These are phyloP conservation scores for Lactifluus piperatus DNA, from an alignment of 768 basidiomycete genomes.

Conservation along the genomic window DNA sequence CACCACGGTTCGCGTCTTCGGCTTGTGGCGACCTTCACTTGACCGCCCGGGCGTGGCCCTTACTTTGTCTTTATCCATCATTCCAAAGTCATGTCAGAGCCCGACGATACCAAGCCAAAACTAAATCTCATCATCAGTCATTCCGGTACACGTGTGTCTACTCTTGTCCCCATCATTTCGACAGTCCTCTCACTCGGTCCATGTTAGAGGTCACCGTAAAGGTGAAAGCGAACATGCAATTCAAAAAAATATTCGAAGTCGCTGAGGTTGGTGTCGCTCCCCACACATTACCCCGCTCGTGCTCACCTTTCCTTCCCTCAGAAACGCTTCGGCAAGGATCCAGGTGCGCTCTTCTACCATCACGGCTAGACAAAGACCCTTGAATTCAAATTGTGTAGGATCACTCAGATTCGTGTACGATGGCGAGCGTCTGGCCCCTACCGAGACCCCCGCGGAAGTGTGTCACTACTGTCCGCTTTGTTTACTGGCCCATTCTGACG, in stretches of 20 bases:
- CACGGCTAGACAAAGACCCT: background rate
- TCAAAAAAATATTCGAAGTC: conserved; percentile 19
- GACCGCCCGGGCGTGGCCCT: background rate
- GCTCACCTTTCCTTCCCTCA: background rate
- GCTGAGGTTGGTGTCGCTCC: conserved; percentile 10
- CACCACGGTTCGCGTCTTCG: background rate
- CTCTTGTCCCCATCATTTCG: background rate
- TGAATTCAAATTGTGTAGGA: conserved; percentile 4
- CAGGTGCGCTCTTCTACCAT: conserved; percentile 8
- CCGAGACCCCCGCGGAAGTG: conserved; percentile 16
- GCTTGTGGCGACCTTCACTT: too few relatives aligned
- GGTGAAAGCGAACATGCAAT: conserved; percentile 20
- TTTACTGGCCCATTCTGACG: background rate
- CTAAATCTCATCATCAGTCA: conserved; percentile 18
- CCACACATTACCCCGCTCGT: background rate
- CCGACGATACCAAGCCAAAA: conserved; percentile 17
- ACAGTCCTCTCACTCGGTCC: background rate
- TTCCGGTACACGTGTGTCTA: conserved; percentile 7
- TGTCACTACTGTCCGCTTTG: background rate
- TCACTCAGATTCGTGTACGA: conserved; percentile 17
- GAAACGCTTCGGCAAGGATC: conserved; percentile 19
- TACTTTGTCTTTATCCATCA: background rate
- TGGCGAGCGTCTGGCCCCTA: conserved; percentile 14
- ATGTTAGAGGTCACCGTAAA: conserved; percentile 11
- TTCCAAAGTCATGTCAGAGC: conserved; percentile 9